Evolutionary conservation across 2,329 filamentous ascomycete species (phyloP), one percentile per base, ranked within the genome.

Genomic region (Pseudogymnoascus sp.): DNA sequence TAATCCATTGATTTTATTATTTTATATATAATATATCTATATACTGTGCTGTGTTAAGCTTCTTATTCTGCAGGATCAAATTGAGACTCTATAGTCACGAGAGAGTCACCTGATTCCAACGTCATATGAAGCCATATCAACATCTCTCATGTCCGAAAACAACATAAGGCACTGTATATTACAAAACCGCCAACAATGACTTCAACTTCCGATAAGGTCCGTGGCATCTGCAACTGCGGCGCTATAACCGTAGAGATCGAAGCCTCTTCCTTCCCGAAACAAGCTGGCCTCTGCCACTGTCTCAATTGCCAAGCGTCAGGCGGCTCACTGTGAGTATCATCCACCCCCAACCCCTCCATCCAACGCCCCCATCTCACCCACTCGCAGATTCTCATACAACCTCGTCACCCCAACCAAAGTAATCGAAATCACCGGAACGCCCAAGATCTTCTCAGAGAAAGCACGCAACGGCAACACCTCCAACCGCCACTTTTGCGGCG

Each of bases 181-280:
- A 3, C 27, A 15, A 45, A 27, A n/a, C n/a, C n/a, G n/a, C n/a
- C n/a, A n/a, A n/a, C n/a, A 45, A 45, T 45, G 40, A 27, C 18
- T 27, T 18, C 40, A 27, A 45, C 37, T n/a, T 21, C 62, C 4
- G 52, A 60, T 21, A 65, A 45, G 4, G 59, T 64, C 7, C 7
- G 60, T 12, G 64, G 64, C 6, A 59, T 52, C 36, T 65, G 64
- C 12, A 65, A 65, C 25, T 65, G 64, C 36, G 61, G 62, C 1
- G 48, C 35, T 5, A 65, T 65, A n/a, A 52, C 35, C 13, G 37
- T 65, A 35, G 52, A 39, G 8, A 60, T 65, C 13, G 59, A 52
- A 29, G 18, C 45, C 4, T 27, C 39, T 13, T 60, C 61, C 5
- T 40, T 64, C 8, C 64, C 64, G 18, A n/a, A 13, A 25, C 58